A percentile compares a stretch with the other conserved stretches of the same genome.
Evolutionary conservation across 805 yeast species (phyloP).

Genomic region (Candida nemodendra): DNA sequence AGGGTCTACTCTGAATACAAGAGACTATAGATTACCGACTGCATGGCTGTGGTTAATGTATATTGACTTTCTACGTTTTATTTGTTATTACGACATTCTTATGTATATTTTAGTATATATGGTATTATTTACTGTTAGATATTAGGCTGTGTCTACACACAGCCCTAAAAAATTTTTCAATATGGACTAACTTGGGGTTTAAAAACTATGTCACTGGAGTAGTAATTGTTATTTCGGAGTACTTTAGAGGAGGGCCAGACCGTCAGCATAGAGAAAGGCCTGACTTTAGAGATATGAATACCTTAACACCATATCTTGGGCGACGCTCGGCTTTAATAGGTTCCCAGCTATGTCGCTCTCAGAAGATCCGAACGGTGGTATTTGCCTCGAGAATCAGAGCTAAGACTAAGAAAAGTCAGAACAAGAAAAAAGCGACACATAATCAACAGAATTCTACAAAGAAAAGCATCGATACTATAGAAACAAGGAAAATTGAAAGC

Average conservation of each 20-base stretch:
- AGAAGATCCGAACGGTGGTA: conserved; percentile 7
- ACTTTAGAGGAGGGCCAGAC: no score
- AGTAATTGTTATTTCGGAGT: no score
- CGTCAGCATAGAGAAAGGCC: no score
- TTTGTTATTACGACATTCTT: no score
- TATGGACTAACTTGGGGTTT: no score
- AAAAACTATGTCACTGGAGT: no score
- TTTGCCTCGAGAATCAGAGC: conserved; percentile 8
- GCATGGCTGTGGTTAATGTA: conserved; percentile 3
- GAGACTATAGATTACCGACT: conserved; percentile 19
- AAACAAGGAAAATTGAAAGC: conserved; percentile 18
- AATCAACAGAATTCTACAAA: neutral
- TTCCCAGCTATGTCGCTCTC: neutral
- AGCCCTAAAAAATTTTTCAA: no score
- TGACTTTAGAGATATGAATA: no score
- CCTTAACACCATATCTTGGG: no score
- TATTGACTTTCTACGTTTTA: conserved; percentile 3
- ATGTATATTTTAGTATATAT: no score
- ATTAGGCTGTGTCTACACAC: no score
- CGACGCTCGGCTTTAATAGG: neutral
- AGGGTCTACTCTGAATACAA: conserved; percentile 28
- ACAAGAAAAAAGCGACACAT: neutral
- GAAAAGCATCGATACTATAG: conserved; percentile 22
- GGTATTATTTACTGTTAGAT: no score
- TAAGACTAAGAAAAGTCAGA: conserved; percentile 2